Evolutionary conservation across 2,329 filamentous ascomycete species (phyloP).

Genomic region (Botrytis paeoniae): DNA sequence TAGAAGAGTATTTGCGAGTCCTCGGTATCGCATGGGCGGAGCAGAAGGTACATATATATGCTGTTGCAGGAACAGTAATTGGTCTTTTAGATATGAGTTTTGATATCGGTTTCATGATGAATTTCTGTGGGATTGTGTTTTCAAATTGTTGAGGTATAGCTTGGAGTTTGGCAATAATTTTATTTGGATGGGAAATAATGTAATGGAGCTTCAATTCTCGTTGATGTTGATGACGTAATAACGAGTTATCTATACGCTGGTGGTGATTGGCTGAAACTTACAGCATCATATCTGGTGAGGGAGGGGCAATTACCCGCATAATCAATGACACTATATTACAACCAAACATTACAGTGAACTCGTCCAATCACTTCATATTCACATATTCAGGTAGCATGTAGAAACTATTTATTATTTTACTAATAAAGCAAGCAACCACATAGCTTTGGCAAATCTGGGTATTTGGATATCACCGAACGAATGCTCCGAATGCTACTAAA

Average conservation of each 20-base stretch:
- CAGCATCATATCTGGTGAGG: not conserved
- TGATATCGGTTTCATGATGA: not conserved
- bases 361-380: not conserved
- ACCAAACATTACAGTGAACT: not conserved
- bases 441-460: constrained; percentile 13
- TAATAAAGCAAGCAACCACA: constrained; percentile 3
- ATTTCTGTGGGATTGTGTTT: not conserved
- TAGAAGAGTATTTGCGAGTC: constrained; percentile 14
- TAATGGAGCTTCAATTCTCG: not conserved
- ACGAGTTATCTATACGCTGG: not conserved
- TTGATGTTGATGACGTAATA: constrained; percentile 9
- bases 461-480: constrained; percentile 14
- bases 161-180: not conserved
- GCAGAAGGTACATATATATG: constrained; percentile 4
- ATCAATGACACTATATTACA: not conserved
- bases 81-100: not conserved
- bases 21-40: not conserved
- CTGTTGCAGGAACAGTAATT: not conserved
- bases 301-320: not conserved
- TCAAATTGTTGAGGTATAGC: not conserved
- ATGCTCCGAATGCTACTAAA: constrained; percentile 15
- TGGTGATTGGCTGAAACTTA: not conserved
- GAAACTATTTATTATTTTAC: not conserved
- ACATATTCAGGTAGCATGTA: not conserved
- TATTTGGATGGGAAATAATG: not conserved